Percentiles rank a stretch among this genome's conserved stretches.
Evolutionary conservation across 441 rosid genomes (phyloP).

Genomic region (Adansonia rubrostipa): DNA sequence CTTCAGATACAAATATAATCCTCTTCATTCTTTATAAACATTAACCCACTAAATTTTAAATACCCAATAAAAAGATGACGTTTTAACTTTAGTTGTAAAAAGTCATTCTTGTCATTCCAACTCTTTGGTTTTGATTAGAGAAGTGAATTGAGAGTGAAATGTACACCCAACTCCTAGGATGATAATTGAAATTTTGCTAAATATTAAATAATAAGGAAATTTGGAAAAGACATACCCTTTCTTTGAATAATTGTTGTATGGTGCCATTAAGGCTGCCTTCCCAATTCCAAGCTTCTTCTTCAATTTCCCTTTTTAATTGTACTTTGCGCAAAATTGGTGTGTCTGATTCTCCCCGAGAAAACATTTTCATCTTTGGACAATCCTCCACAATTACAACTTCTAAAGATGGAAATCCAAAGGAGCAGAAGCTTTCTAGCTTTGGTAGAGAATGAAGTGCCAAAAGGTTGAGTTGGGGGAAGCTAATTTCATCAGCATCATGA

Average conservation of each 20-base stretch:
- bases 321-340: constrained; percentile 14
- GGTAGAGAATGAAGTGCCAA: neutral
- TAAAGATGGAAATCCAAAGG: constrained; percentile 9
- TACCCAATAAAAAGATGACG: no score
- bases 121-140: neutral
- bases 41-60: no score
- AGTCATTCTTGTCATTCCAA: neutral
- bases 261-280: constrained; percentile 3
- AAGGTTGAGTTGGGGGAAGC: neutral
- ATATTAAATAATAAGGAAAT: neutral
- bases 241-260: neutral
- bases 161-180: neutral
- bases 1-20: no score
- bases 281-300: neutral
- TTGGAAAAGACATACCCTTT: neutral
- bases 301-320: neutral
- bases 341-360: neutral
- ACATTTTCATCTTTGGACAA: constrained; percentile 12
- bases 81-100: neutral
- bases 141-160: neutral
- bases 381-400: neutral
- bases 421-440: constrained; percentile 3
- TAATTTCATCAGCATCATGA: neutral
- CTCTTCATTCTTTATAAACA: no score
- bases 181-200: neutral